Percentiles rank a stretch among this genome's conserved stretches.
Evolutionary conservation across 805 yeast species (phyloP).

Genomic region (Wickerhamiella domercqiae): DNA sequence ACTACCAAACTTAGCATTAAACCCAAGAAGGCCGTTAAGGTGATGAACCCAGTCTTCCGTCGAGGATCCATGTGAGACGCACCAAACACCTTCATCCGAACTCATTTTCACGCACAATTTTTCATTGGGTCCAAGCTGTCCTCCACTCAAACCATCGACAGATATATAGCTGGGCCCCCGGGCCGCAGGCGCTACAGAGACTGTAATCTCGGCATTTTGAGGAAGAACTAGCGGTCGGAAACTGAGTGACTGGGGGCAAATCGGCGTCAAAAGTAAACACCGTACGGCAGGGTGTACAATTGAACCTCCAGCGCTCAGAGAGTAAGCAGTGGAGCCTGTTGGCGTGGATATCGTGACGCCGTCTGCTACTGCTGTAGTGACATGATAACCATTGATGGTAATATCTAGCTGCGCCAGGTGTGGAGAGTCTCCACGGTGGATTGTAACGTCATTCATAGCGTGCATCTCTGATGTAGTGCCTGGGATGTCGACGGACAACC

Average conservation of each 20-base stretch:
- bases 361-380: constrained; percentile 86
- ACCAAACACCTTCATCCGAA: constrained; percentile 51
- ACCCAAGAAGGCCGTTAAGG: constrained; percentile 73
- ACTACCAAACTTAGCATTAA: constrained; percentile 71
- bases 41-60: constrained; percentile 89
- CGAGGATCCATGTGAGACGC: constrained; percentile 48
- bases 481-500: constrained; percentile 29
- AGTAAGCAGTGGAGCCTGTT: constrained; percentile 90
- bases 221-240: constrained; percentile 82
- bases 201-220: constrained; percentile 47
- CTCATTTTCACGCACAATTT: constrained; percentile 19
- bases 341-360: constrained; percentile 80
- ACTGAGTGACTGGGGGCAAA: constrained; percentile 82
- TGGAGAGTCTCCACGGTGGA: constrained; percentile 81
- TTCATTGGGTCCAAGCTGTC: constrained; percentile 56
- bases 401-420: constrained; percentile 72
- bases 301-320: constrained; percentile 80
- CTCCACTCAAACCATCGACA: constrained; percentile 73
- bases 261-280: constrained; percentile 70
- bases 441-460: constrained; percentile 84
- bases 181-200: constrained; percentile 21
- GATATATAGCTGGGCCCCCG: constrained; percentile 38
- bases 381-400: constrained; percentile 65
- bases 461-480: constrained; percentile 30
- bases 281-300: constrained; percentile 82